Evolutionary conservation across 169 alveolate genomes (phyloP), one percentile per base, ranked within the genome.

Genomic region (Eimeria maxima): DNA sequence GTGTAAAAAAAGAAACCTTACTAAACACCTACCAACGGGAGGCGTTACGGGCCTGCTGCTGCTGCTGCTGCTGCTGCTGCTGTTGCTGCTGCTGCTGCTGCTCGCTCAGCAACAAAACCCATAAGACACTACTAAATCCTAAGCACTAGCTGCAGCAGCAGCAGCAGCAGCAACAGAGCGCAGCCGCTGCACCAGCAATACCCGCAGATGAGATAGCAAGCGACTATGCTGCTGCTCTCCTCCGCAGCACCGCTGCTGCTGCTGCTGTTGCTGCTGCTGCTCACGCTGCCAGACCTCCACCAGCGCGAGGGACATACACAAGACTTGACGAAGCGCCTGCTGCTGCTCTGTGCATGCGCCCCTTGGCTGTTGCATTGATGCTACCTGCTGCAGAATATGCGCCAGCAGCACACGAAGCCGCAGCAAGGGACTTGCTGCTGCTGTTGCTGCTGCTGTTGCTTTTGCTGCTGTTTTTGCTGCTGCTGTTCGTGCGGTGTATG

Each of bases 201-300:
- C 60, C 87, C 87, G 57, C 87, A 76, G 87, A 45, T 57, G 42
- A 27, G 87, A 33, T 29, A 76, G 57, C 60, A 76, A 27, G 22
- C 55, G 27, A 20, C 24, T 20, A 29, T 76, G 87, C 87, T 76
- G 63, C 87, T 4, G 57, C 63, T 42, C 87, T 13, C 87, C 87
- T 3, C 55, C 57, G n/a, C 87, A 76, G 16, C 87, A 76, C 29
- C 63, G 80, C 80, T 33, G 80, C 80, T 69, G 38, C 45, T 69
- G 80, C 80, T 69, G 80, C 80, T 69, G 80, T 45, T 69, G 80
- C 80, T 69, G 80, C 57, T 76, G 87, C 87, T 76, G 87, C 60
- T 76, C 87, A 38, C 87, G 47, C 60, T 76, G 87, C 87, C 87
- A 76, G 33, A 76, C 87, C 55, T 76, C 87, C 87, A 76, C 87